Conservation (phyloP, 805 yeast genomes). For the Kuraishia cidri region DNA sequence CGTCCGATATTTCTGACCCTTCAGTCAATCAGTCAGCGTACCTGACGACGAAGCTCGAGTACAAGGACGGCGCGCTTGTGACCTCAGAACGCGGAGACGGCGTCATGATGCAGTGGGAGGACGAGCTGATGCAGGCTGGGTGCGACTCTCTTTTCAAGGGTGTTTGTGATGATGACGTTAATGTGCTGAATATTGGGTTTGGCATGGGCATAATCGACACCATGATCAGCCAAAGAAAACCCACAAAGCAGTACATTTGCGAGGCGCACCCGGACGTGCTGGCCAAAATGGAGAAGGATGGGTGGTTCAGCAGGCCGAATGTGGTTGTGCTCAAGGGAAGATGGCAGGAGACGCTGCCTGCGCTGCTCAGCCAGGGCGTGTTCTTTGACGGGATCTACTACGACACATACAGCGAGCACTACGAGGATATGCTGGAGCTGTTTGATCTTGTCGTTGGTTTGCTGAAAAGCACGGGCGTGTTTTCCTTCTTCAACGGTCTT, state of each 20-base stretch:
- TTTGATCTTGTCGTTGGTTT: slow-evolving; percentile 79
- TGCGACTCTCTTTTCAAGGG: slow-evolving; percentile 62
- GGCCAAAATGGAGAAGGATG: slow-evolving; percentile 54
- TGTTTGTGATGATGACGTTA: slow-evolving; percentile 24
- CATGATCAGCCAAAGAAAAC: slow-evolving; percentile 51
- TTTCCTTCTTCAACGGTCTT: slow-evolving; percentile 87
- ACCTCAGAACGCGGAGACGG: slow-evolving; percentile 77
- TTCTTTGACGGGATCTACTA: slow-evolving; percentile 88
- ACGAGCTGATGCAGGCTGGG: slow-evolving; percentile 70
- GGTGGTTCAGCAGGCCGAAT: slow-evolving; percentile 72
- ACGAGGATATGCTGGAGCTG: slow-evolving; percentile 78
- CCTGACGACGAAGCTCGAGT: slow-evolving; percentile 57
- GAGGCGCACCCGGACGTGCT: slow-evolving; percentile 95
- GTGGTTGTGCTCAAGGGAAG: slow-evolving; percentile 80
- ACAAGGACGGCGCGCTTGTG: slow-evolving; percentile 57
- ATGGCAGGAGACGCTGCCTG: slow-evolving; percentile 81
- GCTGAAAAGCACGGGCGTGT: slow-evolving; percentile 72
- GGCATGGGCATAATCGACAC: slow-evolving; percentile 96
- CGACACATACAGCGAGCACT: slow-evolving; percentile 91
- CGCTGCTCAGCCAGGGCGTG: slow-evolving; percentile 52
- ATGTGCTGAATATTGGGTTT: slow-evolving; percentile 80
- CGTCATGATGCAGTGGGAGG: slow-evolving; percentile 98
- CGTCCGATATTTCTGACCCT: no score
- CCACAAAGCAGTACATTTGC: slow-evolving; percentile 73
- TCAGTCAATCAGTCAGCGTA: slow-evolving; percentile 59